Percentiles rank a stretch among this genome's conserved stretches.
phyloP scores from a whole-genome alignment of 106 monocot species.

The Chionographis japonica region DNA sequence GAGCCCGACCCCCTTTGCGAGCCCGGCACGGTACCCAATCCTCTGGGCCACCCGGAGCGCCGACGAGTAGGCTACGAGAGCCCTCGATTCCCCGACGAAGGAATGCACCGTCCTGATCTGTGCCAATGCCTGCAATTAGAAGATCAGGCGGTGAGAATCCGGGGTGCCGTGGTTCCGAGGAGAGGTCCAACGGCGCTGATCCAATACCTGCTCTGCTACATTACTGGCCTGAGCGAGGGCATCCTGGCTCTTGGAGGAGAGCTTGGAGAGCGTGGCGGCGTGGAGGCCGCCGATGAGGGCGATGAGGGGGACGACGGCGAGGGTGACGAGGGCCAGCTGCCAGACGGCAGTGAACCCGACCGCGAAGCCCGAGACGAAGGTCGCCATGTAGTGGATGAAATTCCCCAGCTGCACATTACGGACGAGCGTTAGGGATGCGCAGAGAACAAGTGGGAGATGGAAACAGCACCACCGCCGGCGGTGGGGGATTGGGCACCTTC shows the following conservation, averaged over 20 bases:
- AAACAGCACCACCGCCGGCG: too few species aligned
- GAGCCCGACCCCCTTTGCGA: constrained; percentile 80
- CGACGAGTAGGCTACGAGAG: constrained; percentile 52
- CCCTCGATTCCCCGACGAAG: constrained; percentile 71
- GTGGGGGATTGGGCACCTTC: constrained; percentile 33
- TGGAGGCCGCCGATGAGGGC: constrained; percentile 17
- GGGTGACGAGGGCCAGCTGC: constrained; percentile 87
- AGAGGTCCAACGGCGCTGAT: too few species aligned
- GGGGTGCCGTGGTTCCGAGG: too few species aligned
- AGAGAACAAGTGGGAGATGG: background rate
- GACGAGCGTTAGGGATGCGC: background rate
- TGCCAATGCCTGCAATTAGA: constrained; percentile 26
- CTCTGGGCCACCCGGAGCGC: constrained; percentile 58
- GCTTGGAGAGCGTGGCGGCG: too few species aligned
- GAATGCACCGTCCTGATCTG: constrained; percentile 91
- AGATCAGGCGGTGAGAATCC: too few species aligned
- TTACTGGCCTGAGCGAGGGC: constrained; percentile 74
- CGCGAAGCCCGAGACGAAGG: constrained; percentile 78
- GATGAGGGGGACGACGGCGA: constrained; percentile 81
- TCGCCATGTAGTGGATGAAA: constrained; percentile 82
- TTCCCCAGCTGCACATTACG: constrained; percentile 50
- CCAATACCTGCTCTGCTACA: constrained; percentile 44
- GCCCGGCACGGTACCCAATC: constrained; percentile 69
- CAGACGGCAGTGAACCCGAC: constrained; percentile 85
- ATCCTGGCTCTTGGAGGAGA: constrained; percentile 18